Conservation (phyloP, 2,329 filamentous ascomycete species). For the Epichloe baconii region DNA sequence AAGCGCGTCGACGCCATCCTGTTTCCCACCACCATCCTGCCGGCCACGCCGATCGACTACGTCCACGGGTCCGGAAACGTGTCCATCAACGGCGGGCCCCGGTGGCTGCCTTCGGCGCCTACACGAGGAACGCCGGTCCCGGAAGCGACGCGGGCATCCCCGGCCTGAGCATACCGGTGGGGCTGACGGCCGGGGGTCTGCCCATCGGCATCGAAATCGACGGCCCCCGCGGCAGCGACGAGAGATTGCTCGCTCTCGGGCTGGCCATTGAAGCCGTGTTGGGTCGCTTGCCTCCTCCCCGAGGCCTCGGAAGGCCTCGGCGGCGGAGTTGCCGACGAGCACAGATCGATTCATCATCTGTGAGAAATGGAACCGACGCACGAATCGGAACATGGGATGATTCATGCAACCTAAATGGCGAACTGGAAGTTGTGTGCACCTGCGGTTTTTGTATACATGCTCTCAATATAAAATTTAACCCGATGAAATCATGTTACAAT, state of each 20-base stretch:
- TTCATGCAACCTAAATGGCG: no score
- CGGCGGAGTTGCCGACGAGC: not conserved
- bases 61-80: constrained; percentile 7
- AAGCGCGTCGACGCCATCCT: constrained; percentile 7
- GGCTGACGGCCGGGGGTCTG: constrained; percentile 4
- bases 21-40: constrained; percentile 9
- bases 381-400: no score
- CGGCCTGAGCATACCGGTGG: constrained; percentile 8
- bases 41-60: constrained; percentile 7
- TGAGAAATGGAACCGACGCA: no score
- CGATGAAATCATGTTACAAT: no score
- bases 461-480: no score
- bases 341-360: not conserved
- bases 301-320: not conserved
- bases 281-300: constrained; percentile 6
- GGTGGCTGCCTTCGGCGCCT: constrained; percentile 5
- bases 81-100: constrained; percentile 9
- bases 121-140: constrained; percentile 6
- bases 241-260: constrained; percentile 5
- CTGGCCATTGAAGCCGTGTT: constrained; percentile 7
- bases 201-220: constrained; percentile 9
- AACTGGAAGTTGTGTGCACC: no score
- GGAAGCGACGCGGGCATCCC: constrained; percentile 10
- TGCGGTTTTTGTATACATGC: no score
- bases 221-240: constrained; percentile 8